Conservation (phyloP, 192 early-diverging fungal species). For the Umbelopsis ramanniana region DNA sequence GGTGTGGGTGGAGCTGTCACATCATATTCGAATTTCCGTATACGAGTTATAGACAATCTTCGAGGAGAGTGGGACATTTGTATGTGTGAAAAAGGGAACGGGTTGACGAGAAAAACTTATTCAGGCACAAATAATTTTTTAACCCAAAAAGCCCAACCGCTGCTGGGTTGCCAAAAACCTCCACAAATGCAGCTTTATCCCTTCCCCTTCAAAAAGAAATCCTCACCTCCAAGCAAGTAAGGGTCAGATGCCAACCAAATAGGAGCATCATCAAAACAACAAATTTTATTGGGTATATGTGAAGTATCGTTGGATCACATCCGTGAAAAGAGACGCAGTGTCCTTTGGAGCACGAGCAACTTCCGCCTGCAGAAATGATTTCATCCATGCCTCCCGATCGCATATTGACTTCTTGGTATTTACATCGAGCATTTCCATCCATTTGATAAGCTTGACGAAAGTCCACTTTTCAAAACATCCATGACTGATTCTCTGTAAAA, state of each 20-base stretch:
- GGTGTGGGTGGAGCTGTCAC: conserved; percentile 15
- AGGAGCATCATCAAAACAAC: neutral
- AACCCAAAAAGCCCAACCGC: neutral
- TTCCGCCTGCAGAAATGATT: conserved; percentile 15
- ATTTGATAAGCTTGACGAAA: neutral
- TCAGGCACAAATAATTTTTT: conserved; percentile 9
- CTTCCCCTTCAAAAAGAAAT: too few species aligned
- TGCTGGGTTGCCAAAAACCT: too few species aligned
- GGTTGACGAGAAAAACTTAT: neutral
- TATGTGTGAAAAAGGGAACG: neutral
- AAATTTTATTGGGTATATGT: conserved; percentile 16
- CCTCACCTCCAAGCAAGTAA: too few species aligned
- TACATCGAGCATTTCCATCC: neutral
- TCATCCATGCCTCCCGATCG: neutral
- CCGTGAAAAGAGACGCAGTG: neutral
- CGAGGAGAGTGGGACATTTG: conserved; percentile 15
- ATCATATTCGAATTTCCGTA: conserved; percentile 14
- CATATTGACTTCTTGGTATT: neutral
- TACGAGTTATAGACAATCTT: conserved; percentile 19
- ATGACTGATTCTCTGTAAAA: conserved; percentile 3
- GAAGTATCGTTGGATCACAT: conserved; percentile 7
- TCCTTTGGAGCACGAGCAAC: neutral
- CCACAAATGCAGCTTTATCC: too few species aligned
- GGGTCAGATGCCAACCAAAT: neutral
- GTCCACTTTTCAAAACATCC: conserved; percentile 12